Base-by-base conservation (phyloP, 192 early-diverging fungal species). In the Linnemannia hyalina region DNA sequence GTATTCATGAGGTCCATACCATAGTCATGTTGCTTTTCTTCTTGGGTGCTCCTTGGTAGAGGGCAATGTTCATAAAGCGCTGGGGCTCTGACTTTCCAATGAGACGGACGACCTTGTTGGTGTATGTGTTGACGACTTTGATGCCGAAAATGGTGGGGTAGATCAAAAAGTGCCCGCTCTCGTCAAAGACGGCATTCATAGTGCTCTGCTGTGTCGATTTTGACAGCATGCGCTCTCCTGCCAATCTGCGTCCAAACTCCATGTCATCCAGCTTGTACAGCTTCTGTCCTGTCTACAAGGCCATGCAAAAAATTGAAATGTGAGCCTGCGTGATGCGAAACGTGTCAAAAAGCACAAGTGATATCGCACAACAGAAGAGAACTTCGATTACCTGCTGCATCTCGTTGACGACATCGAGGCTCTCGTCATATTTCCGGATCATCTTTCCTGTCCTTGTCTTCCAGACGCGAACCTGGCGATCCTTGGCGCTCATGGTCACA, bases 201-300 rank as follows among this genome's bases (percentile, higher is more conserved):
- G 88, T 87, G 11, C 73, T 85, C 35, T 91, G 91, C 77, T 96
- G 94, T 3, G 92, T 87, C 0, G 95, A 91, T 71, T 96, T 96
- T 65, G 94, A 92, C 52, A 99, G 85, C 84, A 99, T 97, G 65
- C 93, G 92, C 68, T 99, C 98, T 15, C 95, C 90, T 1, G 97
- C 97, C 63, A 98, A 75, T 46, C 98, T 90, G 75, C 97, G 91
- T 22, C 98, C 98, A 92, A 99, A 99, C 83, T 99, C 98, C 98
- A 99, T 99, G 76, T 97, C 97, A 88, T 99, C 98, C 54, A 99
- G 82, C 82, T 93, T 93, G 78, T 94, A 91, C 36, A 91, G 85
- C n/a, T 92, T 91, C 29, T 94, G 95, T 22, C 95, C 95, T 18
- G 94, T 95, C 92, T 92, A 88, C 42, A 29, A 7, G 29, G 60